Base-by-base conservation (phyloP, 768 basidiomycete genomes). In the Serendipita sp. region DNA sequence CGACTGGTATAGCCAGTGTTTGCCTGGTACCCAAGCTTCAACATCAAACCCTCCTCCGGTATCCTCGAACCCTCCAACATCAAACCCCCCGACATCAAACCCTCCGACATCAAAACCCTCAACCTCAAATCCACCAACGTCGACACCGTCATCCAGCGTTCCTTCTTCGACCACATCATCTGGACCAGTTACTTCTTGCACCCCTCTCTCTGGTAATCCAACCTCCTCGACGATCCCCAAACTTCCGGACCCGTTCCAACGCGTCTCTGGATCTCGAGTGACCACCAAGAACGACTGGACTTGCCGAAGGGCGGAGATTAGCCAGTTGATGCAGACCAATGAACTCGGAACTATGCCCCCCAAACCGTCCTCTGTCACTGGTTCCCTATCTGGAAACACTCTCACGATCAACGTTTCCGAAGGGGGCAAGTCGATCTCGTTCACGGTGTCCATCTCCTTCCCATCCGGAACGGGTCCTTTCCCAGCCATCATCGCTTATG, bases 181-280 rank as follows among this genome's bases (percentile, higher is more conserved):
- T 10, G 23, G 35, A 10, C 56, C 56, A 11, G 16, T 28, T 4
- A 35, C 11, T 11, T 16, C 11, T 36, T 60, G 56, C 56, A 30
- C 56, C 11, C 35, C 56, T 10, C 35, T 60, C 28, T 32, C 56
- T 10, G 35, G 28, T n/a, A 60, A 60, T n/a, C 56, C 56, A 28
- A 60, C 56, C 16, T 54, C 52, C 16, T 10, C 28, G 23, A 60
- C 16, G 11, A 32, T 36, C 68, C 64, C 75, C 63, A 76, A 75
- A 63, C 76, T 84, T 15, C 80, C 79, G 7, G 77, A 83, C 68
- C 83, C 82, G 0, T 84, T 84, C 77, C 74, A 74, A 2, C 81
- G 81, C 71, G 69, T 76, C 34, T 73, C 76, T 67, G 81, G 81
- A 3, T 68, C 74, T 3, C 72, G 74, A 18, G 78, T 79, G 15